Evolutionary conservation across 2,329 filamentous ascomycete genomes (phyloP).

Genomic region (Helotiales sp.): DNA sequence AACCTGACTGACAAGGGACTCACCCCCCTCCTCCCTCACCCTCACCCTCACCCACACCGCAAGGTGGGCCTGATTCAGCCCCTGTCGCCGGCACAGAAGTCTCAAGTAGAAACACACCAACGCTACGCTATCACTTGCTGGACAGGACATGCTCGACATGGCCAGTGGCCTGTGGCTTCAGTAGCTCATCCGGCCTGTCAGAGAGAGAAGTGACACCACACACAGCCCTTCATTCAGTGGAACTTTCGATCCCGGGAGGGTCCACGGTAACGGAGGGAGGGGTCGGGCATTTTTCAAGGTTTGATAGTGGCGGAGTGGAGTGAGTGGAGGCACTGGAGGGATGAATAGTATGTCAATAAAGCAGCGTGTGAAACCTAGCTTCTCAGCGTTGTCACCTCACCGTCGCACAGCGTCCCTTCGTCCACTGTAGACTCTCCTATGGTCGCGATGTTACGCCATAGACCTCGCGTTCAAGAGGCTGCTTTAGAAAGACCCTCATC

Average conservation of each 20-base stretch:
- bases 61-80: background rate
- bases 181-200: background rate
- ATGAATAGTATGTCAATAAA: too few relatives aligned
- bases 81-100: conserved; percentile 5
- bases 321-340: too few relatives aligned
- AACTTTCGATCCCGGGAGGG: background rate
- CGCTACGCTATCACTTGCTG: background rate
- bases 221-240: background rate
- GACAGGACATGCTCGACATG: background rate
- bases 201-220: background rate
- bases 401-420: background rate
- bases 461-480: background rate
- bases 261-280: conserved; percentile 5
- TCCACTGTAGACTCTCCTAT: background rate
- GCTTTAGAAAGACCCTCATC: conserved; percentile 1
- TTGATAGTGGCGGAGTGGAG: background rate
- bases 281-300: conserved; percentile 9
- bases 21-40: too few relatives aligned
- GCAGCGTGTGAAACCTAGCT: background rate
- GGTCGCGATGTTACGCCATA: background rate
- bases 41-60: too few relatives aligned
- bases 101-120: conserved; percentile 33
- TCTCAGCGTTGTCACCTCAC: background rate
- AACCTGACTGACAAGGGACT: too few relatives aligned
- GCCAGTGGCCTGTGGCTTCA: background rate